A percentile compares a stretch with the other conserved stretches of the same genome.
phyloP scores from a whole-genome alignment of 106 monocot genomes.

The Chionographis japonica region DNA sequence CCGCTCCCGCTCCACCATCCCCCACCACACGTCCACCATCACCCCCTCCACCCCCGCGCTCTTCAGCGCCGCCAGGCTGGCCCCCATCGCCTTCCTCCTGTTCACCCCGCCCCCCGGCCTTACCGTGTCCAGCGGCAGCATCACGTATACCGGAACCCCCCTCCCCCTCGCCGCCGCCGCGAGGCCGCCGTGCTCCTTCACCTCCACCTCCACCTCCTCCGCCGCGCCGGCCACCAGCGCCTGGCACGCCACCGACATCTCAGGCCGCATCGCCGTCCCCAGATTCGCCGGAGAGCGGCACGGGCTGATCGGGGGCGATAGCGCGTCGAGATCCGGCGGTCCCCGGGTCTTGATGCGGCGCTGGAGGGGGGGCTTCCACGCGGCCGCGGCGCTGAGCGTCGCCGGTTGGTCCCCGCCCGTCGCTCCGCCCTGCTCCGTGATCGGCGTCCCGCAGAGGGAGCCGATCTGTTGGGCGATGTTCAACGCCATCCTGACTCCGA shows the following conservation, averaged over 20 bases:
- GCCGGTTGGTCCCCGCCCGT: background rate
- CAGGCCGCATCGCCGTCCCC: background rate
- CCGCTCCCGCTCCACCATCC: slow-evolving; percentile 68
- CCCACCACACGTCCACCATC: slow-evolving; percentile 99
- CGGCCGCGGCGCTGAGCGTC: background rate
- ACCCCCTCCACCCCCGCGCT: slow-evolving; percentile 84
- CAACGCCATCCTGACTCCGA: slow-evolving; percentile 26
- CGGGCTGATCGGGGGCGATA: slow-evolving; percentile 43
- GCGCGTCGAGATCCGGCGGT: slow-evolving; percentile 20
- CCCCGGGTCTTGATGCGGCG: slow-evolving; percentile 29
- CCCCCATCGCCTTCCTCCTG: slow-evolving; percentile 72
- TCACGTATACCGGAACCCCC: slow-evolving; percentile 90
- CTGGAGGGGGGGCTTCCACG: slow-evolving; percentile 26
- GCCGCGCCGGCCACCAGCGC: slow-evolving; percentile 22
- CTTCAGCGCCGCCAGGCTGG: slow-evolving; percentile 69
- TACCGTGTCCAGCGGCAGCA: slow-evolving; percentile 87
- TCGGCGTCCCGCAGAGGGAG: slow-evolving; percentile 14
- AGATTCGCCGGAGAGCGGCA: slow-evolving; percentile 21
- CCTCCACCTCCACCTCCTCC: background rate
- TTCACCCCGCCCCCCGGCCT: slow-evolving; percentile 40
- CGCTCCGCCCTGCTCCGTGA: slow-evolving; percentile 2
- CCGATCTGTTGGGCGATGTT: slow-evolving; percentile 42
- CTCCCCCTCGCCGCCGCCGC: background rate
- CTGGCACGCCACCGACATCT: slow-evolving; percentile 38
- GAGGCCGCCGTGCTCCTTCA: slow-evolving; percentile 4